Conservation (phyloP, 1,139 yeast genomes). For the Scheffersomyces titani region DNA sequence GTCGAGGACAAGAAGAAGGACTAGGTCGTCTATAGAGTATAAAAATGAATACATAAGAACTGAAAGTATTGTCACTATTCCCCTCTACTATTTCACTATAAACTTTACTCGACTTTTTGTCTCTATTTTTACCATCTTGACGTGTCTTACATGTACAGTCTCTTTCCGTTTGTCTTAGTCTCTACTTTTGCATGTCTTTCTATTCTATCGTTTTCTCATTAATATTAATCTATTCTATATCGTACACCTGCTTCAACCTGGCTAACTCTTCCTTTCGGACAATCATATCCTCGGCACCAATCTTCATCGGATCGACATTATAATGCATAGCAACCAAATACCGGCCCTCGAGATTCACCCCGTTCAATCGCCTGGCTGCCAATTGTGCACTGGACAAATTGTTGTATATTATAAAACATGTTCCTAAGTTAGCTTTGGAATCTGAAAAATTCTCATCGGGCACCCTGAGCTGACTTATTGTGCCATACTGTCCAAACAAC, state of each 20-base stretch:
- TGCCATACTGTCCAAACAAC: conserved; percentile 59
- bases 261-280: conserved; percentile 21
- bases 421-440: conserved; percentile 32
- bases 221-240: conserved; percentile 6
- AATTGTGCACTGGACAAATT: conserved; percentile 47
- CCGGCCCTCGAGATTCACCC: conserved; percentile 61
- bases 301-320: conserved; percentile 37
- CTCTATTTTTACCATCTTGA: neutral
- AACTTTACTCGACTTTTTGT: no score
- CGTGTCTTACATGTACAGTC: neutral
- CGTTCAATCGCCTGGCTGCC: conserved; percentile 58
- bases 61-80: no score
- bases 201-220: neutral
- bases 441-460: conserved; percentile 32
- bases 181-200: neutral
- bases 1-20: conserved; percentile 19
- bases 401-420: conserved; percentile 59
- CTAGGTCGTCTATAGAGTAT: conserved; percentile 3
- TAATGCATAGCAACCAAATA: conserved; percentile 55
- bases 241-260: conserved; percentile 16
- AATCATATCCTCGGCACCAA: conserved; percentile 22
- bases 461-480: conserved; percentile 54
- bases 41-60: neutral
- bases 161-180: neutral
- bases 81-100: no score